Conservation (phyloP, 2,329 filamentous ascomycete species). For the Daldinia eschscholtzii region DNA sequence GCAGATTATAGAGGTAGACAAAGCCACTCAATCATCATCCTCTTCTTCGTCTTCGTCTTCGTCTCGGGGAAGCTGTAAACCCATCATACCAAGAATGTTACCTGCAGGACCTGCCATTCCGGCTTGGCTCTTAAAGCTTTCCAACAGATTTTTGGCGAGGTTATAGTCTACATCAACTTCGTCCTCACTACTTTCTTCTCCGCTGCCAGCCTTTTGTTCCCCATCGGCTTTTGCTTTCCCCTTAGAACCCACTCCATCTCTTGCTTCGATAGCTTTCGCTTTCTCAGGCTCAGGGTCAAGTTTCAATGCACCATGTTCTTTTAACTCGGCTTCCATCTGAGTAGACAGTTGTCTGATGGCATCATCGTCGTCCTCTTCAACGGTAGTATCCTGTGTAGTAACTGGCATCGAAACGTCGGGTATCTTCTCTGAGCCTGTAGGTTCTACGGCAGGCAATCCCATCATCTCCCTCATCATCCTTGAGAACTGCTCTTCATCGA, state of each 20-base stretch:
- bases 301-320: conserved; percentile 74
- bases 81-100: conserved; percentile 89
- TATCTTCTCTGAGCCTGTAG: conserved; percentile 25
- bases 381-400: conserved; percentile 24
- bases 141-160: conserved; percentile 88
- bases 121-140: conserved; percentile 91
- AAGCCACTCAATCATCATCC: conserved; percentile 41
- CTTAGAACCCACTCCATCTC: conserved; percentile 41
- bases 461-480: conserved; percentile 94
- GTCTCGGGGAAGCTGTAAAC: conserved; percentile 82
- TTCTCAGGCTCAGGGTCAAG: conserved; percentile 58
- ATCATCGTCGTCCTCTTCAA: conserved; percentile 62
- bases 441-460: conserved; percentile 66
- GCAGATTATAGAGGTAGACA: conserved; percentile 13
- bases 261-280: conserved; percentile 50
- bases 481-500: conserved; percentile 87
- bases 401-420: conserved; percentile 18
- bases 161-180: conserved; percentile 86
- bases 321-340: conserved; percentile 80
- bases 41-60: conserved; percentile 70
- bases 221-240: conserved; percentile 36
- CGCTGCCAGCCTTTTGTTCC: conserved; percentile 51
- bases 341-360: conserved; percentile 75
- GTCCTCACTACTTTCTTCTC: conserved; percentile 64
- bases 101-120: conserved; percentile 88